These are phyloP conservation scores for Leptographium procerum DNA, from an alignment of 2,329 filamentous ascomycete species.

Conservation along the genomic window DNA sequence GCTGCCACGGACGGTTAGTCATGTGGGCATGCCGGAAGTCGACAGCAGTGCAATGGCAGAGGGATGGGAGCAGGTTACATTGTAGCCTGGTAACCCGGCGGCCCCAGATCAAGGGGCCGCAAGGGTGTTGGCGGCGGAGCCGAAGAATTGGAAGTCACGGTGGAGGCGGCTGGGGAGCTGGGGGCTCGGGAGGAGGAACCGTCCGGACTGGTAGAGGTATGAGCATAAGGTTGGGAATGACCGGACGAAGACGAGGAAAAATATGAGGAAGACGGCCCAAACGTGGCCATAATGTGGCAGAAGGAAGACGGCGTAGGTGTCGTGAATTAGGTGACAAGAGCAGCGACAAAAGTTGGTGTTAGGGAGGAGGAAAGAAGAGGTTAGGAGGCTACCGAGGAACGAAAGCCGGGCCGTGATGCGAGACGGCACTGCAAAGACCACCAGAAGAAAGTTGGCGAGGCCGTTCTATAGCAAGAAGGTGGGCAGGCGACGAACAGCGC, in stretches of 20 bases:
- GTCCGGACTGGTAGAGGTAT: slow-evolving; percentile 29
- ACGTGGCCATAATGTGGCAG: slow-evolving; percentile 16
- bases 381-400: not conserved
- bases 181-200: slow-evolving; percentile 36
- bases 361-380: not conserved
- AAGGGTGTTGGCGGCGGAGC: slow-evolving; percentile 26
- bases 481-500: not conserved
- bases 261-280: slow-evolving; percentile 34
- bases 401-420: not conserved
- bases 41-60: not conserved
- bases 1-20: slow-evolving; percentile 18
- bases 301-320: not conserved
- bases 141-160: slow-evolving; percentile 27
- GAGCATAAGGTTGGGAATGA: slow-evolving; percentile 28
- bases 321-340: not conserved
- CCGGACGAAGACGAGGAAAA: slow-evolving; percentile 34
- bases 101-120: slow-evolving; percentile 37
- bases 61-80: slow-evolving; percentile 26
- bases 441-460: not conserved
- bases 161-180: slow-evolving; percentile 31
- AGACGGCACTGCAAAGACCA: not conserved
- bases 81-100: slow-evolving; percentile 42
- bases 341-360: not conserved
- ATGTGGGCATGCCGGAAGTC: not conserved
- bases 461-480: not conserved